phyloP scores from a whole-genome alignment of 495 filamentous ascomycete genomes.

The Tirmania nivea region DNA sequence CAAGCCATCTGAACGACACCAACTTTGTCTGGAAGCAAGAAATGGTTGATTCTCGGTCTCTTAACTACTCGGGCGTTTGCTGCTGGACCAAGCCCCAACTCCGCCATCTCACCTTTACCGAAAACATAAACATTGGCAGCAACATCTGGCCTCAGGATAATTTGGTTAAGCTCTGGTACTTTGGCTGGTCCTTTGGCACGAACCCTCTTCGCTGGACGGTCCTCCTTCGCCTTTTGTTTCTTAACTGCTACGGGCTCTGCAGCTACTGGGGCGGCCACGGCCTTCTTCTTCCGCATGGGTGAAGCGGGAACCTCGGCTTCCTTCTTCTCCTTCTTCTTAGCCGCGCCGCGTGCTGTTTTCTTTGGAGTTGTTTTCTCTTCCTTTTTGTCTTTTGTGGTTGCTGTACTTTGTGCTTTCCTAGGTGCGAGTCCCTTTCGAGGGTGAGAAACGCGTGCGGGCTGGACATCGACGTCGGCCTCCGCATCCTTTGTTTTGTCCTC shows the following conservation, averaged over 20 bases:
- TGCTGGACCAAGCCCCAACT: constrained; percentile 41
- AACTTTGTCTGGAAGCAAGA: constrained; percentile 33
- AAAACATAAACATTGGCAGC: constrained; percentile 45
- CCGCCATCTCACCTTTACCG: constrained; percentile 44
- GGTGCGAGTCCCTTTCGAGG: background rate
- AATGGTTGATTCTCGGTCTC: constrained; percentile 41
- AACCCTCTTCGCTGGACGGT: constrained; percentile 7
- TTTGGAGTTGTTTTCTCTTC: constrained; percentile 9
- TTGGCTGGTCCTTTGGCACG: constrained; percentile 3
- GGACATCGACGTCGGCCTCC: constrained; percentile 3
- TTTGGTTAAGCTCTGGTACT: background rate
- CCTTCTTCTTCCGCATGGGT: constrained; percentile 1
- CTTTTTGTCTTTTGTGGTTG: constrained; percentile 2
- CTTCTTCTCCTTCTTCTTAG: constrained; percentile 5
- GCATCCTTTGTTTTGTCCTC: constrained; percentile 11
- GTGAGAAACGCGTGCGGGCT: background rate
- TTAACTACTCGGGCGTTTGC: constrained; percentile 44
- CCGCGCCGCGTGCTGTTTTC: constrained; percentile 2
- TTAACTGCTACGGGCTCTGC: background rate
- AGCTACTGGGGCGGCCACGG: constrained; percentile 1
- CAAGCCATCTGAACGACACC: constrained; percentile 41
- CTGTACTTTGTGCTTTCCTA: background rate
- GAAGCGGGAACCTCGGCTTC: constrained; percentile 3
- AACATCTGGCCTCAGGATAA: constrained; percentile 18
- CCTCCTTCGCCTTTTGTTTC: background rate